Evolutionary conservation across 2,329 filamentous ascomycete genomes (phyloP).

Genomic region (Aureobasidium sp.): DNA sequence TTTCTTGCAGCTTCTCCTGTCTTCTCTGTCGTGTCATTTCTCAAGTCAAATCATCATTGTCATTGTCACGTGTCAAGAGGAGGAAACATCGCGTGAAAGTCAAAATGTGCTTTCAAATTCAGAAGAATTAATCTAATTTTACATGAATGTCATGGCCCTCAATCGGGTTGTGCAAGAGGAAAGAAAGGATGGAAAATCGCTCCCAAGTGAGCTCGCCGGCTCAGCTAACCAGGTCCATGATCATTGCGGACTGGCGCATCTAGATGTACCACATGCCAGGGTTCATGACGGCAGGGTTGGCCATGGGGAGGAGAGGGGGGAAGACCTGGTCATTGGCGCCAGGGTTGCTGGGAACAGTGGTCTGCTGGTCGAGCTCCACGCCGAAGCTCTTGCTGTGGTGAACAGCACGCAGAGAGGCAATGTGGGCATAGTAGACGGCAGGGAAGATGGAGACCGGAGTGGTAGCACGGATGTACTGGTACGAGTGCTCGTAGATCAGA

Average conservation of each 20-base stretch:
- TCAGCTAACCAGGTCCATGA: constrained; percentile 9
- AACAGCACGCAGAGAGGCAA: constrained; percentile 74
- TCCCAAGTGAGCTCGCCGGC: constrained; percentile 4
- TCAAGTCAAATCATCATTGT: background rate
- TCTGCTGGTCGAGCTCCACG: background rate
- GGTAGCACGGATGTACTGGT: constrained; percentile 85
- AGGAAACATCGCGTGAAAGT: background rate
- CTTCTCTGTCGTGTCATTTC: background rate
- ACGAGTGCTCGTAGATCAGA: constrained; percentile 91
- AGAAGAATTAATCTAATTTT: background rate
- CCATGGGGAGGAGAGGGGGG: constrained; percentile 36
- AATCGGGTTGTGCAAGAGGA: background rate
- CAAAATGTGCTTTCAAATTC: constrained; percentile 11
- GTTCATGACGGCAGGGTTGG: constrained; percentile 33
- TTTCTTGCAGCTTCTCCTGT: background rate
- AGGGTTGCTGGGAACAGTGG: background rate
- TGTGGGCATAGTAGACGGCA: constrained; percentile 91
- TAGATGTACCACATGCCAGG: constrained; percentile 47
- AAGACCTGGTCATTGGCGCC: constrained; percentile 15
- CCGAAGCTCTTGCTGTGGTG: constrained; percentile 57
- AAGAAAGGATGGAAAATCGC: constrained; percentile 37
- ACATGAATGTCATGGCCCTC: background rate
- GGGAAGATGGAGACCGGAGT: constrained; percentile 85
- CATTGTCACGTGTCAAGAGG: background rate
- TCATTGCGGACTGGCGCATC: constrained; percentile 15